Base-by-base conservation (phyloP, 768 basidiomycete genomes). In the Boletus reticulatus region DNA sequence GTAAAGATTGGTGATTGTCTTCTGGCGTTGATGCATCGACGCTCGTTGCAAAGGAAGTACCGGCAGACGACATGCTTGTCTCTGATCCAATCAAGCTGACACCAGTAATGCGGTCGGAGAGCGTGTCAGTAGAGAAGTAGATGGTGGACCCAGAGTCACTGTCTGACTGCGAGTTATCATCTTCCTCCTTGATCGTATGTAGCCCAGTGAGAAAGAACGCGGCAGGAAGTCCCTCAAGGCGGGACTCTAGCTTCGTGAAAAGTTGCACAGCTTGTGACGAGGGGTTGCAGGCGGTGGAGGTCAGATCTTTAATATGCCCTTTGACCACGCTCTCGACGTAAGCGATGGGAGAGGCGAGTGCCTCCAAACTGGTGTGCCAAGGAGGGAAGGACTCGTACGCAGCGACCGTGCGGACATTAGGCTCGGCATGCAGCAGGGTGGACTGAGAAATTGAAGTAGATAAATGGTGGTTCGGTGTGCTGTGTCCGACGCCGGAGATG, bases 31-130 rank as follows among this genome's bases (percentile, higher is more conserved):
- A 29, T 29, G 46, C 43, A 22, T 61, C 53, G 9, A 67, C 44
- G n/a, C 58, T 68, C 36, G 66, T 68, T 37, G 51, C 61, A 3
- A 63, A 48, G 27, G 66, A 67, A 41, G 63, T 57, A 27, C 48
- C 31, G 14, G 36, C 29, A 24, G 41, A 43, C 7, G 55, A 57
- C 19, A 42, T 14, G 20, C 20, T 47, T 13, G 22, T 34, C 27
- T 48, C 57, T 22, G 55, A 57, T 24, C 13, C 17, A 32, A 31
- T 22, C 13, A 38, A 45, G 43, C 19, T 16, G 5, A 7, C 16
- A 12, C 14, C 50, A 16, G 48, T 52, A 37, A 50, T 43, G 38
- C 19, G 22, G 13, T 52, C 50, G 13, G 46, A 57, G 38, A 52
- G 50, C 3, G 55, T 32, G 46, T 56, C 53, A 14, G 34, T 41